These are phyloP conservation scores for Diutina siamensis DNA, from an alignment of 1,139 yeast species.

Conservation along the genomic window DNA sequence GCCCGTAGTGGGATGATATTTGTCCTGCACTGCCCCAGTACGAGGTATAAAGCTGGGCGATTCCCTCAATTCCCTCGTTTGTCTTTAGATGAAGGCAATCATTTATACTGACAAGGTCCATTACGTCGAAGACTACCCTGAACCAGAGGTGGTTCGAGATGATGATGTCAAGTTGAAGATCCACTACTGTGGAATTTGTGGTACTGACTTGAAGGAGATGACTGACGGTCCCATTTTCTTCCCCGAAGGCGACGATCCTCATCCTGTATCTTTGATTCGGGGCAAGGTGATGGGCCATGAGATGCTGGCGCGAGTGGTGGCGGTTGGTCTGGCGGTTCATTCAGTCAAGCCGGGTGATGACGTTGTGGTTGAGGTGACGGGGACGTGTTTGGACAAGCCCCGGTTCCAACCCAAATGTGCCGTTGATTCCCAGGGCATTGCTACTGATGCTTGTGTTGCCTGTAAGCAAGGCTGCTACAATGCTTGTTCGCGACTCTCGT, in stretches of 20 bases:
- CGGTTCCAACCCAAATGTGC: background rate
- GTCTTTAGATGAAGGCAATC: conserved; percentile 3
- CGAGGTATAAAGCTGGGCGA: too few species aligned
- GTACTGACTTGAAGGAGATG: conserved; percentile 5
- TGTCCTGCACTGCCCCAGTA: too few species aligned
- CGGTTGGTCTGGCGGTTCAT: background rate
- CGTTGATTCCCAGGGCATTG: background rate
- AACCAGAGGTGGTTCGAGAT: background rate
- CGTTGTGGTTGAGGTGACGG: conserved; percentile 5
- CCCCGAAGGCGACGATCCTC: background rate
- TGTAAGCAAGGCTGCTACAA: conserved; percentile 4
- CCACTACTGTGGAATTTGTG: background rate
- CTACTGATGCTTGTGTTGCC: background rate
- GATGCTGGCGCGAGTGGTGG: conserved; percentile 2
- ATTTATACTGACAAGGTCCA: background rate
- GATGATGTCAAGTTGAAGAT: conserved; percentile 4
- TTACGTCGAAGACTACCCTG: background rate
- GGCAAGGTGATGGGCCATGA: conserved; percentile 4
- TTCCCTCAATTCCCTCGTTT: too few species aligned
- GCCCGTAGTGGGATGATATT: too few species aligned
- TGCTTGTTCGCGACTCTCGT: background rate
- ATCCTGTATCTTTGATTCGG: background rate
- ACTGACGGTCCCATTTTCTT: conserved; percentile 5
- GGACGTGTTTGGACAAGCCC: conserved; percentile 1
- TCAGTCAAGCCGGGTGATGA: background rate